Base-by-base conservation (phyloP, 2,329 filamentous ascomycete genomes). In the Pleomassaria siparia region DNA sequence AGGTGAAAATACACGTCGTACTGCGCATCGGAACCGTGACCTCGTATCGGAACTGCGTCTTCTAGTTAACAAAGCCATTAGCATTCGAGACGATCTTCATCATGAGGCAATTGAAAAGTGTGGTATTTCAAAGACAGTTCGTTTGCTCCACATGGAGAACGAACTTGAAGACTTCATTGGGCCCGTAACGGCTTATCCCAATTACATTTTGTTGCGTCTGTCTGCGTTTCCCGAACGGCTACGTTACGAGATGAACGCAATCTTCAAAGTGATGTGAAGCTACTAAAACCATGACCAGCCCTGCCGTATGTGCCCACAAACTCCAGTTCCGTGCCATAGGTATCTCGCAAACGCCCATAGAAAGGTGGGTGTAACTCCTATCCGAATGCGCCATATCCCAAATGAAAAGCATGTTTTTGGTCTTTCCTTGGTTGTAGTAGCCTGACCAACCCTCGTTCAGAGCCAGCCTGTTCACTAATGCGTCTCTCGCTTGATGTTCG, bases 271-370 rank as follows among this genome's bases (percentile, higher is more conserved):
- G 13, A 30, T 11, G 13, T 13, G 5, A 30, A 6, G 12, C n/a
- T 16, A 6, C 15, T 35, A 12, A 35, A 9, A 5, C 32, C 16
- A 20, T 21, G 16, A 35, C n/a, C 12, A 6, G 15, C 32, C 18
- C 12, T 20, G 32, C 32, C 32, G 20, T 35, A 8, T 10, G 4
- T 3, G 11, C 12, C n/a, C 12, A 20, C 6, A 37, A 37, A 37
- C 35, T 37, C 35, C 35, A 37, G 9, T 37, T 37, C 35, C 12
- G n/a, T 37, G 35, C 35, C 35, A 37, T 11, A 15, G 20, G 35
- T 20, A 37, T 37, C 35, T n/a, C 18, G 13, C 24, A 20, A 37
- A 37, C 20, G 10, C 18, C 35, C n/a, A 21, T 16, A 4, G 20
- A 35, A 35, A 26, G 6, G 25, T 26, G 12, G 25, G 25, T 30